Base-by-base conservation (phyloP, 148 eudicot species). In the Persicaria maculosa region DNA sequence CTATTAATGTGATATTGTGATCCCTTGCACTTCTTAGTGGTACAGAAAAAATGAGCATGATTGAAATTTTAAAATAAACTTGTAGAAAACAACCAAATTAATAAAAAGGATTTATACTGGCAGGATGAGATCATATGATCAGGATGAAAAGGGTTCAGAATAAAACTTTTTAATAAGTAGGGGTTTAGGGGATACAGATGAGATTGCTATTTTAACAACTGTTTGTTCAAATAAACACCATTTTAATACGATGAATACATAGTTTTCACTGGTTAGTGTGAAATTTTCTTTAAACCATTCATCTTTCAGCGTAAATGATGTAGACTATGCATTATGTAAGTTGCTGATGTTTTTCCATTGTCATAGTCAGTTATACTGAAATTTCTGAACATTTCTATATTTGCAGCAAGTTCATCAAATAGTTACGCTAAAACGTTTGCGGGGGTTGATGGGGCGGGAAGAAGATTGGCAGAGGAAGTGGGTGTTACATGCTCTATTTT, bases 391-490 rank as follows among this genome's bases (percentile, higher is more conserved):
- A 53, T 48, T 80, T 80, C 71, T 61, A 43, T 43, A 68, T 72
- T 47, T 80, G 79, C 87, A 94, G 98, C 97, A 70, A 95, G 98
- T 75, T 95, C 98, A 59, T 90, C 88, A 52, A 95, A 95, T 80
- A 84, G 87, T 45, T 95, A 77, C 78, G 84, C 91, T 15, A 95
- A 92, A 81, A 95, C 97, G 7, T 95, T 95, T 83, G 74, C 86
- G 47, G 98, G 98, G 53, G 88, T 95, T 74, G 98, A 95, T 50
- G 97, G 91, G 75, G 87, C 97, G 76, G 98, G 98, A 53, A 87
- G 85, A 80, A 84, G 97, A 80, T 86, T 95, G 79, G 98, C 98
- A 68, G 89, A 90, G 79, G 98, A 95, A 86, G 98, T 95, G 81
- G 84, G 88, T 85, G 58, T 77, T 45, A 50, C n/a, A 54, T 54